Conservation (phyloP, 768 basidiomycete species). For the Naematelia encephala region DNA sequence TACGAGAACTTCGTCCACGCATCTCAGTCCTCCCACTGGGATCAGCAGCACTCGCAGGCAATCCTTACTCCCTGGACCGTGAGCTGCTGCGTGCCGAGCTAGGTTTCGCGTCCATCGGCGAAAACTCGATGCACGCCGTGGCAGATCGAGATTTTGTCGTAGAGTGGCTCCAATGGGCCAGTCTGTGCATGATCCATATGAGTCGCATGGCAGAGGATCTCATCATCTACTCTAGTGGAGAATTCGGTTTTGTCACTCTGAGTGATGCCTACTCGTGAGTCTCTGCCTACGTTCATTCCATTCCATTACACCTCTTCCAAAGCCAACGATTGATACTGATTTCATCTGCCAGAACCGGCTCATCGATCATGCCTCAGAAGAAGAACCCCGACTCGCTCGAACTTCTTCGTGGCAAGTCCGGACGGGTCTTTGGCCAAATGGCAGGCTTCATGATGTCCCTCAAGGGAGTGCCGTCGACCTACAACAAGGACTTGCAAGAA, state of each 20-base stretch:
- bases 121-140: slow-evolving; percentile 94
- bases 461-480: slow-evolving; percentile 95
- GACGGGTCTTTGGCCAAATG: slow-evolving; percentile 94
- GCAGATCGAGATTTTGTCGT: slow-evolving; percentile 93
- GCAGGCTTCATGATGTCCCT: slow-evolving; percentile 92
- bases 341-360: slow-evolving; percentile 73
- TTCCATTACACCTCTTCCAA: background rate
- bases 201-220: slow-evolving; percentile 92
- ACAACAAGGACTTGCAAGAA: slow-evolving; percentile 98
- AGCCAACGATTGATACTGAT: background rate
- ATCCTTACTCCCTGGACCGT: slow-evolving; percentile 87
- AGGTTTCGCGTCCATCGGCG: slow-evolving; percentile 76
- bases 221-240: slow-evolving; percentile 89
- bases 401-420: slow-evolving; percentile 85
- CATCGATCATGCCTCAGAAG: slow-evolving; percentile 98
- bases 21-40: slow-evolving; percentile 89
- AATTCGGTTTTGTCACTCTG: slow-evolving; percentile 89
- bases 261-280: slow-evolving; percentile 90
- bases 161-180: slow-evolving; percentile 94
- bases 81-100: slow-evolving; percentile 85
- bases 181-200: slow-evolving; percentile 83
- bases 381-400: slow-evolving; percentile 79
- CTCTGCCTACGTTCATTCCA: background rate
- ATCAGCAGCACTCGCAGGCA: slow-evolving; percentile 88
- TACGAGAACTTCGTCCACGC: slow-evolving; percentile 75